Evolutionary conservation across 2,329 filamentous ascomycete genomes (phyloP), one percentile per base, ranked within the genome.

Genomic region (Stylonectria norvegica): DNA sequence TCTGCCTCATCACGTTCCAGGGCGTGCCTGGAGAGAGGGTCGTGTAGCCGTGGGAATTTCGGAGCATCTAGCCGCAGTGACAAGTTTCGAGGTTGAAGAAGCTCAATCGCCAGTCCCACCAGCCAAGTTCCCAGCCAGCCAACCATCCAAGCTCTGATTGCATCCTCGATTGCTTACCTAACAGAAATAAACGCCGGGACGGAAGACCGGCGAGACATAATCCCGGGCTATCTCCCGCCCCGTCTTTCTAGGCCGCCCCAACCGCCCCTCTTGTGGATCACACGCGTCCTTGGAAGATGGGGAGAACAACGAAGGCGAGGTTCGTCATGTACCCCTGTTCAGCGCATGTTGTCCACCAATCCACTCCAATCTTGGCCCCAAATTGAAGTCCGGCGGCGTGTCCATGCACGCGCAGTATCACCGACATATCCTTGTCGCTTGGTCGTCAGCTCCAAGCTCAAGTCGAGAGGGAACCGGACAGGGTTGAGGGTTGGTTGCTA

Each of bases 361-460:
- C 16, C 29, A 8, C 29, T 16, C 37, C 23, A 30, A 12, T 34
- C 30, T 15, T 20, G 16, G 20, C 25, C 20, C 27, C 20, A 16
- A 33, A 38, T 31, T 33, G 31, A 4, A 30, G 14, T 34, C 33
- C 38, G 17, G 33, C 16, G 34, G 14, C 29, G 36, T 33, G 43
- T 34, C 25, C 17, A 36, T 27, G 20, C 25, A 16, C 43, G 36
- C n/a, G 40, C 33, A 36, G 5, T 35, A 43, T 46, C 36, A 40
- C 40, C 43, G 36, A 31, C 30, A 18, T 18, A 43, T 29, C 41
- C 43, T 46, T 36, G 43, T 46, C 36, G 31, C 25, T 37, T 49
- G 32, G 39, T 35, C 36, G 37, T 20, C 40, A 39, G 53, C 53
- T 56, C 51, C 51, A n/a, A n/a, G n/a, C n/a, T n/a, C n/a, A n/a